Evolutionary conservation across 2,329 filamentous ascomycete species (phyloP).

Genomic region (Arthrobotrys musiformis): DNA sequence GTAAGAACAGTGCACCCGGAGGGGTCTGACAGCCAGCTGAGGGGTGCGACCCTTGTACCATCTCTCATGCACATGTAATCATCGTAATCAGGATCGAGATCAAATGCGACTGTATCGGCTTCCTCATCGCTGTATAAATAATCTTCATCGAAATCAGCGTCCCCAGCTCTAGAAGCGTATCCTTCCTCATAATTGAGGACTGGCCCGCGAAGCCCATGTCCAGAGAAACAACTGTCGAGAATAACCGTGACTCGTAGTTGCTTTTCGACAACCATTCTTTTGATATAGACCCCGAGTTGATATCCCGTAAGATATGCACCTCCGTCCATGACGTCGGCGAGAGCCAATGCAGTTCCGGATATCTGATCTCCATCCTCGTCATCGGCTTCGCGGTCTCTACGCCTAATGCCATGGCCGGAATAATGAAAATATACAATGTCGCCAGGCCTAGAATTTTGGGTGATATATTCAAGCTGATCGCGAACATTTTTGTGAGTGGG

Average conservation of each 20-base stretch:
- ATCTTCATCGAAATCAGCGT: neutral
- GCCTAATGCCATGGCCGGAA: slow-evolving; percentile 31
- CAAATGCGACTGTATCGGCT: neutral
- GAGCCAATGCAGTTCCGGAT: slow-evolving; percentile 16
- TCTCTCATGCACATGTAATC: neutral
- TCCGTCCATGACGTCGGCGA: slow-evolving; percentile 23
- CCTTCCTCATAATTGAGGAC: neutral
- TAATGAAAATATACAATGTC: slow-evolving; percentile 36
- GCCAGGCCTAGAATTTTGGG: neutral
- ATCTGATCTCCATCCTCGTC: slow-evolving; percentile 1
- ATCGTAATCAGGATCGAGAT: neutral
- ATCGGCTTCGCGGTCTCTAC: neutral
- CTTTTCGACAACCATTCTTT: slow-evolving; percentile 21
- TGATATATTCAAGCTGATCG: slow-evolving; percentile 6
- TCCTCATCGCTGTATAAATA: neutral
- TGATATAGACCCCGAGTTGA: slow-evolving; percentile 6
- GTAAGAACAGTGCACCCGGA: slow-evolving; percentile 34
- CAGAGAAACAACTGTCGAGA: slow-evolving; percentile 43
- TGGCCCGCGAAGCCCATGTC: neutral
- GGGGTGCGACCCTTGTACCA: neutral
- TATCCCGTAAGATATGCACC: slow-evolving; percentile 30
- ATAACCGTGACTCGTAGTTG: slow-evolving; percentile 13
- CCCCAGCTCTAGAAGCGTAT: neutral
- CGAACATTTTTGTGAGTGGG: slow-evolving; percentile 8
- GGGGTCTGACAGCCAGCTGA: slow-evolving; percentile 31